Evolutionary conservation across 2,329 filamentous ascomycete genomes (phyloP).

Genomic region (Sclerotinia trifoliorum): DNA sequence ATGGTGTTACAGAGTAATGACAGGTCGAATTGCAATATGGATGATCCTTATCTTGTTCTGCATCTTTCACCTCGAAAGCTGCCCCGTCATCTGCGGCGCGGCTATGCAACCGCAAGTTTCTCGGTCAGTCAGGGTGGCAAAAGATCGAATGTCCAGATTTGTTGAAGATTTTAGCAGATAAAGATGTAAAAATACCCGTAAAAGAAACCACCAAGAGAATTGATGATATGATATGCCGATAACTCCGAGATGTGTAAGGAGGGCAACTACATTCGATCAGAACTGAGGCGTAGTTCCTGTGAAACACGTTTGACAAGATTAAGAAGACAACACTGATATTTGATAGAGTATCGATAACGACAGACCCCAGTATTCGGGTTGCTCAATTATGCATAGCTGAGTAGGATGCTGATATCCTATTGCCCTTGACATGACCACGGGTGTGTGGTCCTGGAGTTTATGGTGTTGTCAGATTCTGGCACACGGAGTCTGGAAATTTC

Average conservation of each 20-base stretch:
- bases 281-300: neutral
- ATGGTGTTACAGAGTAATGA: rapidly evolving
- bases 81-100: neutral
- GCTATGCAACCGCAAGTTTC: neutral
- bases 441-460: neutral
- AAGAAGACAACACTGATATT: neutral
- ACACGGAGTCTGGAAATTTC: neutral
- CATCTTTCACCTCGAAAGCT: neutral
- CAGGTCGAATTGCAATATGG: neutral
- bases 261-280: neutral
- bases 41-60: neutral
- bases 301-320: too few species aligned
- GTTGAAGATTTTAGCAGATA: neutral
- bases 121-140: neutral
- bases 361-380: neutral
- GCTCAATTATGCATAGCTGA: neutral
- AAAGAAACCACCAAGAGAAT: neutral
- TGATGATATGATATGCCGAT: slow-evolving; percentile 4
- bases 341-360: neutral
- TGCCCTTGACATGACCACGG: neutral
- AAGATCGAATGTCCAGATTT: neutral
- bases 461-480: neutral
- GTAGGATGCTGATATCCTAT: neutral
- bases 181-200: neutral
- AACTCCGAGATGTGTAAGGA: neutral